phyloP scores from a whole-genome alignment of 176 grass and related monocot species.

The Oryza australiensis region DNA sequence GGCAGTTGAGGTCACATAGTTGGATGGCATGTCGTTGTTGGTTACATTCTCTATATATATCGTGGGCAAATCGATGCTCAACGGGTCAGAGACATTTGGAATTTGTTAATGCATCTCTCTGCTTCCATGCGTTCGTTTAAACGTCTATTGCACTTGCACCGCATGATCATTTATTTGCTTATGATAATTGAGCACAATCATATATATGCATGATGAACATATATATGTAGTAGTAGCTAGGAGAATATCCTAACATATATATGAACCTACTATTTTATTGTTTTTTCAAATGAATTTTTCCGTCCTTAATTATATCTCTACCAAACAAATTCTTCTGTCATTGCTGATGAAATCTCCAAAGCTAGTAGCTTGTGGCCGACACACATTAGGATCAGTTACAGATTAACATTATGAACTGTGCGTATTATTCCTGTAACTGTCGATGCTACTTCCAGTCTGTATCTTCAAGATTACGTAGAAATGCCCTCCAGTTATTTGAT shows the following conservation, averaged over 20 bases:
- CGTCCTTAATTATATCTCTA: neutral
- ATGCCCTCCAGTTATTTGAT: neutral
- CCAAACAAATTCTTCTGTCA: neutral
- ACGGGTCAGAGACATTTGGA: neutral
- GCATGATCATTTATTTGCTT: neutral
- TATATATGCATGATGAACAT: neutral
- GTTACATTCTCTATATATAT: neutral
- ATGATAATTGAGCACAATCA: neutral
- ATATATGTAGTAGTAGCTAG: neutral
- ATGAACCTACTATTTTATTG: neutral
- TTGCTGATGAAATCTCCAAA: neutral
- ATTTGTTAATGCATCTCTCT: neutral
- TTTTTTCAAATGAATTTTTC: neutral
- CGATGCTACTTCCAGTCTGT: neutral
- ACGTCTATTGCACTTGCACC: neutral
- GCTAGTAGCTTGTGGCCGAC: neutral
- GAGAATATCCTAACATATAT: neutral
- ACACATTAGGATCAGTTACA: neutral
- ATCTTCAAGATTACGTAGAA: neutral
- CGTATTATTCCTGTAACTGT: neutral
- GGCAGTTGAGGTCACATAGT: constrained; percentile 6
- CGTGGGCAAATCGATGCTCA: neutral
- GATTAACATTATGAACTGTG: neutral
- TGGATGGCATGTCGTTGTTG: constrained; percentile 26
- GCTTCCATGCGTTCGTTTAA: neutral